Conservation (phyloP, 768 basidiomycete species). For the Peribolospora kevripleyi region DNA sequence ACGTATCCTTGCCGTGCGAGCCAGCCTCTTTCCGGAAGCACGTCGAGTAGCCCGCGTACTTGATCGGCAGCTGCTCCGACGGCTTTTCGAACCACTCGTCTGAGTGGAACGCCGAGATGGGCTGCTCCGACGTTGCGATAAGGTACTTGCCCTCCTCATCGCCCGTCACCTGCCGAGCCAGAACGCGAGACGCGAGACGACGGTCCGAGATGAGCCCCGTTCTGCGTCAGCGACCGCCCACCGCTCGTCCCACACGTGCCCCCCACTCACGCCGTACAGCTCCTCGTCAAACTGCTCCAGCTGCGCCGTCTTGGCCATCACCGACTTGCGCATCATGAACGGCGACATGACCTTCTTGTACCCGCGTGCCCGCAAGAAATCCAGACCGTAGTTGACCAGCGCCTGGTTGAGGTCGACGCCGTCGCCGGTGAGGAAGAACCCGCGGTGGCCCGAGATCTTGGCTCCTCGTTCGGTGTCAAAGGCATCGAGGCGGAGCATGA, state of each 20-base stretch:
- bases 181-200: neutral
- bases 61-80: conserved; percentile 69
- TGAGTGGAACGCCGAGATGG: conserved; percentile 81
- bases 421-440: conserved; percentile 85
- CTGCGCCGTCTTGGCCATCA: conserved; percentile 95
- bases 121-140: conserved; percentile 96
- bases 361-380: conserved; percentile 55
- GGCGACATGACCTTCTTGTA: conserved; percentile 94
- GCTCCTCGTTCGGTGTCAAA: conserved; percentile 93
- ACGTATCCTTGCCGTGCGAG: conserved; percentile 88
- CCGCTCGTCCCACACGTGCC: neutral
- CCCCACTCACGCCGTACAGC: conserved; percentile 60
- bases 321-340: conserved; percentile 94
- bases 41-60: conserved; percentile 39
- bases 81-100: conserved; percentile 97
- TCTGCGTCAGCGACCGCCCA: too few relatives aligned
- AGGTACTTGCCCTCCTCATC: conserved; percentile 87
- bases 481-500: conserved; percentile 71
- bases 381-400: conserved; percentile 74
- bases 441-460: conserved; percentile 84
- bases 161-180: conserved; percentile 39
- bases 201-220: neutral
- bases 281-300: conserved; percentile 97
- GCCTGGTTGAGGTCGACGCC: conserved; percentile 96
- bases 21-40: conserved; percentile 99